Evolutionary conservation across 495 filamentous ascomycete species (phyloP).

Genomic region (Viridothelium virens): DNA sequence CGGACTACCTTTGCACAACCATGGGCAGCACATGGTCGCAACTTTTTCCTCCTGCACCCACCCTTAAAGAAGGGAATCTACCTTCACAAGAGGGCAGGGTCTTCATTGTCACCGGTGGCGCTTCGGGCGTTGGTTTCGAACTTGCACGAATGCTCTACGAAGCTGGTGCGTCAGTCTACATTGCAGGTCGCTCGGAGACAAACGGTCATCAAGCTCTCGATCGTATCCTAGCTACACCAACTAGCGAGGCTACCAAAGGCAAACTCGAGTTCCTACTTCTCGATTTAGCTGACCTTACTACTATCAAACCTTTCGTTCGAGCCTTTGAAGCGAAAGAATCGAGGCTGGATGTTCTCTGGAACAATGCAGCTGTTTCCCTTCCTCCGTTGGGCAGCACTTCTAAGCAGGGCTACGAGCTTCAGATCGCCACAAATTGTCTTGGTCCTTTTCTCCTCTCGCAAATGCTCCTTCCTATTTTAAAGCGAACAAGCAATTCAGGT

Average conservation of each 20-base stretch:
- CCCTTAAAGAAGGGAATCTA: slow-evolving; percentile 16
- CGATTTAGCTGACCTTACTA: slow-evolving; percentile 26
- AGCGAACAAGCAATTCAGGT: slow-evolving; percentile 29
- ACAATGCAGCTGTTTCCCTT: slow-evolving; percentile 36
- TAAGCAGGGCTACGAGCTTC: slow-evolving; percentile 14
- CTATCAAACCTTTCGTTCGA: slow-evolving; percentile 13
- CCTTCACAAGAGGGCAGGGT: slow-evolving; percentile 27
- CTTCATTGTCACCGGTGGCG: slow-evolving; percentile 31
- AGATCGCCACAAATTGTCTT: slow-evolving; percentile 19
- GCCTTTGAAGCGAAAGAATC: slow-evolving; percentile 16
- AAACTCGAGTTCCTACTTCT: slow-evolving; percentile 38
- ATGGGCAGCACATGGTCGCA: slow-evolving; percentile 12
- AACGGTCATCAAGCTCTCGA: slow-evolving; percentile 35
- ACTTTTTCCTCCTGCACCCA: slow-evolving; percentile 18
- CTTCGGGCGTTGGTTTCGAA: slow-evolving; percentile 35
- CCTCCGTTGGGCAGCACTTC: slow-evolving; percentile 17
- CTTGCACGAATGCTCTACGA: slow-evolving; percentile 35
- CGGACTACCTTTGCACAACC: too few species aligned
- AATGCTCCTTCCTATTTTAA: slow-evolving; percentile 40
- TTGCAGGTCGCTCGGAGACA: slow-evolving; percentile 41
- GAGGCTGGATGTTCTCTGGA: slow-evolving; percentile 19
- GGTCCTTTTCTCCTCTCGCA: slow-evolving; percentile 40
- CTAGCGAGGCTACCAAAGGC: slow-evolving; percentile 31
- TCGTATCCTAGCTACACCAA: slow-evolving; percentile 22
- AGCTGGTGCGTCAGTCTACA: slow-evolving; percentile 44